These are phyloP conservation scores for Begonia fuchsioides DNA, from an alignment of 306 rosid species.

Conservation along the genomic window DNA sequence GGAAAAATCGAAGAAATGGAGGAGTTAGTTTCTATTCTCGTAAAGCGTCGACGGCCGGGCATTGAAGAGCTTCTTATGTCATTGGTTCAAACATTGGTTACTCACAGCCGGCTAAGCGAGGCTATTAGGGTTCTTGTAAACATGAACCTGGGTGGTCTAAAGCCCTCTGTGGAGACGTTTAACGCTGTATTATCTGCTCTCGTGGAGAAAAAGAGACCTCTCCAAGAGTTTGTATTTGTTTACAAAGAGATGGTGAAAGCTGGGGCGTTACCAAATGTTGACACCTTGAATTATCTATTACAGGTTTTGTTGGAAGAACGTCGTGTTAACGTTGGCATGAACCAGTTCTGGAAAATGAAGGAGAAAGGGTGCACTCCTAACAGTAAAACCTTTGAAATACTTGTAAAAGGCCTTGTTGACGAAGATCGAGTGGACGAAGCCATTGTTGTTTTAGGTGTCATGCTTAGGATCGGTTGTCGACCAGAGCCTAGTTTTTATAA, in stretches of 20 bases:
- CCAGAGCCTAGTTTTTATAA: conserved; percentile 50
- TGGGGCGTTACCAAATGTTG: conserved; percentile 41
- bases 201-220: conserved; percentile 30
- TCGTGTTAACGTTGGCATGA: conserved; percentile 45
- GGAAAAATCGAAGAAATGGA: conserved; percentile 53
- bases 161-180: conserved; percentile 35
- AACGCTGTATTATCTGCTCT: conserved; percentile 52
- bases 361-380: conserved; percentile 69
- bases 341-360: conserved; percentile 67
- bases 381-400: conserved; percentile 49
- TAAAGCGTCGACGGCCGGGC: conserved; percentile 42
- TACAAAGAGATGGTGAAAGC: conserved; percentile 86
- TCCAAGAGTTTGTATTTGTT: conserved; percentile 47
- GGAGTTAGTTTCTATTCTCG: conserved; percentile 36
- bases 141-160: conserved; percentile 41
- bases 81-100: conserved; percentile 33
- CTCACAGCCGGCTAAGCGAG: conserved; percentile 37
- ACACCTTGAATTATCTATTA: conserved; percentile 66
- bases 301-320: conserved; percentile 31
- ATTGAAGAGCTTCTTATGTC: conserved; percentile 42
- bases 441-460: conserved; percentile 27
- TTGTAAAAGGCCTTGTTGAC: conserved; percentile 36
- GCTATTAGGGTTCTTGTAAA: conserved; percentile 38
- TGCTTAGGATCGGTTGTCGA: conserved; percentile 26
- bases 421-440: conserved; percentile 51